A percentile compares a stretch with the other conserved stretches of the same genome.
Evolutionary conservation across 768 basidiomycete species (phyloP).

Genomic region (Calocybe cyanea): DNA sequence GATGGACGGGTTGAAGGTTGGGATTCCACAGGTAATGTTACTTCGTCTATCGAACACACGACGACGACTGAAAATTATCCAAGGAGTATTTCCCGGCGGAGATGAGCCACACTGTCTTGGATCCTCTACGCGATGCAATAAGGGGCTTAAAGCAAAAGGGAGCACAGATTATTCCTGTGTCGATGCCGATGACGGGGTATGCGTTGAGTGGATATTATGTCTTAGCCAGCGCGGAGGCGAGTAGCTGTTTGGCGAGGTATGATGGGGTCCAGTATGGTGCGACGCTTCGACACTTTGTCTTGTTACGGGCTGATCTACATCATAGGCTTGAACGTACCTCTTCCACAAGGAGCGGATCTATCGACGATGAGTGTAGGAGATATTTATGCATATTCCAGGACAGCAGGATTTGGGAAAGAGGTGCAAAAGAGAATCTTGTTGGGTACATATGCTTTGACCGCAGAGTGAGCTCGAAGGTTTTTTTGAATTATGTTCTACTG

Average conservation of each 20-base stretch:
- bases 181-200: slow-evolving; percentile 61
- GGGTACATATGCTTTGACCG: slow-evolving; percentile 88
- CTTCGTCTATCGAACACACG: not conserved
- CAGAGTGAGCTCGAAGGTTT: slow-evolving; percentile 58
- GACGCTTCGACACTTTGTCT: slow-evolving; percentile 6
- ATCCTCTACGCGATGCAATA: slow-evolving; percentile 44
- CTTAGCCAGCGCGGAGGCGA: slow-evolving; percentile 91
- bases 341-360: slow-evolving; percentile 36
- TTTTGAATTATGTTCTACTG: not conserved
- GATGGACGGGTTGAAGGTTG: slow-evolving; percentile 60
- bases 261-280: slow-evolving; percentile 85
- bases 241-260: slow-evolving; percentile 86
- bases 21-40: slow-evolving; percentile 62
- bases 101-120: slow-evolving; percentile 42
- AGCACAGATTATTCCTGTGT: slow-evolving; percentile 67
- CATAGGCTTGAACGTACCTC: slow-evolving; percentile 49
- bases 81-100: slow-evolving; percentile 82
- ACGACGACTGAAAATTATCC: not conserved
- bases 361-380: slow-evolving; percentile 39
- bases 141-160: slow-evolving; percentile 42
- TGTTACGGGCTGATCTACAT: not conserved
- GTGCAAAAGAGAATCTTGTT: slow-evolving; percentile 84
- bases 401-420: slow-evolving; percentile 75
- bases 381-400: slow-evolving; percentile 65
- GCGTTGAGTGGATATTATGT: slow-evolving; percentile 95